Percentiles rank a stretch among this genome's conserved stretches.
These are phyloP conservation scores for Calonectria hongkongensis DNA, from an alignment of 2,329 filamentous ascomycete species.

Conservation along the genomic window DNA sequence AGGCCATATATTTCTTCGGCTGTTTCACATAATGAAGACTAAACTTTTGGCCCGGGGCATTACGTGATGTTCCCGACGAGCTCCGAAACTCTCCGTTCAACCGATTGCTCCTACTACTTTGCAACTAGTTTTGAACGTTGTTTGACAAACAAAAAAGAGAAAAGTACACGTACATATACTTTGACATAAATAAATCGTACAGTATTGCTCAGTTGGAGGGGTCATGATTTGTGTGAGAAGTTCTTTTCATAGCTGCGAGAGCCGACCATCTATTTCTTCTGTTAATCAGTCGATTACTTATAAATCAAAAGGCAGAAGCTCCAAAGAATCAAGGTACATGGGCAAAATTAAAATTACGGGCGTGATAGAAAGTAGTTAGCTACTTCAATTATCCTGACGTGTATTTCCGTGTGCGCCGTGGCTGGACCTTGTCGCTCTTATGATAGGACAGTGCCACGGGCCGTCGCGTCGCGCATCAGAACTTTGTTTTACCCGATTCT, in stretches of 20 bases:
- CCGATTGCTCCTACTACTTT: background rate
- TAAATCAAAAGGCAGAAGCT: too few species aligned
- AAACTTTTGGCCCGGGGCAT: background rate
- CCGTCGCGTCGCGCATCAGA: constrained; percentile 18
- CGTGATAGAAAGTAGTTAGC: too few species aligned
- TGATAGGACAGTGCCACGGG: constrained; percentile 17
- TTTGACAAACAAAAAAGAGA: background rate
- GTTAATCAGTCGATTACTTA: too few species aligned
- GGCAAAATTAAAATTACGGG: too few species aligned
- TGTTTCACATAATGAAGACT: background rate
- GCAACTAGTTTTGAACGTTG: background rate
- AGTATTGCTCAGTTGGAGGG: background rate
- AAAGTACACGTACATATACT: background rate
- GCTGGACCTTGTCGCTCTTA: too few species aligned
- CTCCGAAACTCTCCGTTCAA: background rate
- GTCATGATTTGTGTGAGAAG: too few species aligned
- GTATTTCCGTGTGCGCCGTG: too few species aligned
- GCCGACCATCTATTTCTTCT: too few species aligned
- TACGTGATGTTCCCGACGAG: background rate
- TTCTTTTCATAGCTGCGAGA: too few species aligned
- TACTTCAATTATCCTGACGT: background rate
- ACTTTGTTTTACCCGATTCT: background rate
- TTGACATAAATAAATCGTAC: background rate
- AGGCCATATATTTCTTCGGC: too few species aligned
- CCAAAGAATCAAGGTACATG: too few species aligned